phyloP scores from a whole-genome alignment of 139 green algal genomes.

The Auxenochlorella pyrenoidosa region DNA sequence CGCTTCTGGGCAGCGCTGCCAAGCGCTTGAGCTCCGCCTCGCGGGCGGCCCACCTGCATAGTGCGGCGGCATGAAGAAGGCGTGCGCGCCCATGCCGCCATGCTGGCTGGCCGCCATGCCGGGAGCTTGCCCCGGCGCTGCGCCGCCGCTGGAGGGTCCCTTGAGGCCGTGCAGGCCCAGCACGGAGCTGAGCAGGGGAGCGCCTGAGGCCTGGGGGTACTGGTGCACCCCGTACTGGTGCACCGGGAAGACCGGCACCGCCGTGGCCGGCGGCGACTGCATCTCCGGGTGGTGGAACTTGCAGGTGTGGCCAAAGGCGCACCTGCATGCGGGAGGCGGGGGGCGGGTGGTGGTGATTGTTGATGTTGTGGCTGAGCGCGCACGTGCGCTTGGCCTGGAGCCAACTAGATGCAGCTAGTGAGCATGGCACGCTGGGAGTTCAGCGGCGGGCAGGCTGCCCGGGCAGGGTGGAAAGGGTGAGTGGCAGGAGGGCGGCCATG shows the following conservation, averaged over 20 bases:
- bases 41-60: neutral
- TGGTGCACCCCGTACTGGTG: conserved; percentile 18
- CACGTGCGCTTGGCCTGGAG: too few species aligned
- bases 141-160: neutral
- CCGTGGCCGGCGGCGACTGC: neutral
- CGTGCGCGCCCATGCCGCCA: neutral
- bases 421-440: neutral
- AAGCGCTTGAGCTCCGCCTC: too few species aligned
- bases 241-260: neutral
- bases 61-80: neutral
- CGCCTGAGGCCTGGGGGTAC: neutral
- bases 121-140: too few species aligned
- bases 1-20: neutral
- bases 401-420: too few species aligned
- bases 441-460: too few species aligned
- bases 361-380: too few species aligned
- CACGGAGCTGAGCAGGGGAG: neutral
- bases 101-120: neutral
- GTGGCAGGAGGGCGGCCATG: too few species aligned
- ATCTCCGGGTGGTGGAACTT: conserved; percentile 56
- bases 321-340: conserved; percentile 15
- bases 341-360: neutral
- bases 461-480: too few species aligned
- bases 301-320: conserved; percentile 53
- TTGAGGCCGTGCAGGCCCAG: conserved; percentile 21